Base-by-base conservation (phyloP, 1,139 yeast genomes). In the Sugiyamaella grinbergsii region DNA sequence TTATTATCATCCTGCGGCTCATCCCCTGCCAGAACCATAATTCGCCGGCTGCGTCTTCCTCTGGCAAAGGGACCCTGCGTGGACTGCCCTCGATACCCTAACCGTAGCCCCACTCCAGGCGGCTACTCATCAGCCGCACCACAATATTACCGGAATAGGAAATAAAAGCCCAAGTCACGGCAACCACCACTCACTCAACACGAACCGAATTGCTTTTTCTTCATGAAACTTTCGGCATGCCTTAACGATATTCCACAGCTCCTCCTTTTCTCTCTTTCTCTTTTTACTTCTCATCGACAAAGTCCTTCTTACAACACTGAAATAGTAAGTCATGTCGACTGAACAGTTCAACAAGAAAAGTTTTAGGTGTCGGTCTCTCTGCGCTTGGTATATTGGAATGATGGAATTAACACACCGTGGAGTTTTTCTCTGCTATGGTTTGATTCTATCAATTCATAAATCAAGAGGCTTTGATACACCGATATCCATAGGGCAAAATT, bases 391-490 rank as follows among this genome's bases (percentile, higher is more conserved):
- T 50, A 40, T 37, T 31, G 31, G 20, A 39, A 20, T 45, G 50
- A 42, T 46, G 19, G 13, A 10, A 37, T 38, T 23, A n/a, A 29
- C n/a, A 16, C 33, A 29, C 13, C 16, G 16, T 29, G 16, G 33
- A 29, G 8, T 5, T n/a, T n/a, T n/a, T n/a, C n/a, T 5, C 26
- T 23, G 26, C 26, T 8, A 29, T 29, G 33, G 16, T 29, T 13
- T 4, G 13, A 24, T 43, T 26, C 16, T 18, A 36, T 42, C 50
- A 41, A 23, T 41, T 46, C 37, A 26, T 40, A 34, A 10, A 41
- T 41, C 38, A 46, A 50, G 53, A 40, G 41, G 53, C 53, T 41
- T 41, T 50, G 53, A 50, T 32, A 50, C 53, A 50, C 47, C 50
- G 53, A 37, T 50, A 37, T 42, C 50, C 41, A 3, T 28, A 23